A percentile compares a stretch with the other conserved stretches of the same genome.
phyloP scores from a whole-genome alignment of 257 asterid species.

The Handroanthus guayacan region DNA sequence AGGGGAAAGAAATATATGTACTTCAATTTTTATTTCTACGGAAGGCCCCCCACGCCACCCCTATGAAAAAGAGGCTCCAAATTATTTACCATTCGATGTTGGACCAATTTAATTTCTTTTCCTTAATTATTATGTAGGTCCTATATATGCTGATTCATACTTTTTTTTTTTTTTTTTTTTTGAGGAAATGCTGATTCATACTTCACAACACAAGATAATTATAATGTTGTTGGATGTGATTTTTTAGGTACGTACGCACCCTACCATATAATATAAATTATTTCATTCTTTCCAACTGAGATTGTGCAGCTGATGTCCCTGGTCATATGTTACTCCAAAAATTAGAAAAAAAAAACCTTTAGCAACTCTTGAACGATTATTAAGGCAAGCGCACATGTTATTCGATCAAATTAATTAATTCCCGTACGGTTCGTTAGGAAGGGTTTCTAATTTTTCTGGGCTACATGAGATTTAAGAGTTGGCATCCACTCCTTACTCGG shows the following conservation, averaged over 20 bases:
- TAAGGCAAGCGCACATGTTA: neutral
- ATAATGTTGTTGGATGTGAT: neutral
- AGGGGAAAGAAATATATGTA: too few species aligned
- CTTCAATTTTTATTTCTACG: too few species aligned
- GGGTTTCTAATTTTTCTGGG: neutral
- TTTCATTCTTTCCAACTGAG: neutral
- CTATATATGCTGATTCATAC: neutral
- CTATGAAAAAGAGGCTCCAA: neutral
- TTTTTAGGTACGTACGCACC: neutral
- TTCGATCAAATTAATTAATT: too few species aligned
- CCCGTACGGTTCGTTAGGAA: too few species aligned
- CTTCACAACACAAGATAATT: neutral
- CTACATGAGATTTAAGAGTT: neutral
- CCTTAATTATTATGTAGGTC: too few species aligned
- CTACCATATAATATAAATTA: neutral
- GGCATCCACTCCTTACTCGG: constrained; percentile 2
- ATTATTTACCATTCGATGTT: too few species aligned
- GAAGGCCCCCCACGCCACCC: neutral
- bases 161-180: neutral
- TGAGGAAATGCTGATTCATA: neutral
- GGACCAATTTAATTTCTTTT: too few species aligned
- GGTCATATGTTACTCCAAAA: neutral
- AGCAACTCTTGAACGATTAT: neutral
- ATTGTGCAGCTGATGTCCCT: neutral
- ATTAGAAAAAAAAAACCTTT: neutral